Percentiles rank a stretch among this genome's conserved stretches.
These are phyloP conservation scores for Achaetomium macrosporum DNA, from an alignment of 2,329 filamentous ascomycete species.

Conservation along the genomic window DNA sequence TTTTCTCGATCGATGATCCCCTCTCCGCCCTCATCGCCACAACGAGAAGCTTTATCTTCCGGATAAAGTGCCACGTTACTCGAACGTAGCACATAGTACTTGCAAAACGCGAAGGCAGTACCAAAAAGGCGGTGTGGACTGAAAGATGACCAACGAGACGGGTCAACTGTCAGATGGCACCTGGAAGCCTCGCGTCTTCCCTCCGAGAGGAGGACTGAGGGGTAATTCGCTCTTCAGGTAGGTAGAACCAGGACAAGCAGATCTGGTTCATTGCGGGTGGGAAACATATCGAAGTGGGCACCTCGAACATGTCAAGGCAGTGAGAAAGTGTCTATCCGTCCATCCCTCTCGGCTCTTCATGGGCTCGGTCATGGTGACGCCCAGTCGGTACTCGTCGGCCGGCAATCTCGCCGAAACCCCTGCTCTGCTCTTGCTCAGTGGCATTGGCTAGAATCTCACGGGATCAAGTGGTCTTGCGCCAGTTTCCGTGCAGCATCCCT, in stretches of 20 bases:
- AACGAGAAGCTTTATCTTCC: no score
- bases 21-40: not conserved
- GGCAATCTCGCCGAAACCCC: not conserved
- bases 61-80: constrained; percentile 5
- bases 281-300: no score
- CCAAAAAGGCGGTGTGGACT: constrained; percentile 14
- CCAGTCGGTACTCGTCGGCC: constrained; percentile 1
- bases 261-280: no score
- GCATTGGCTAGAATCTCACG: constrained; percentile 14
- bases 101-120: constrained; percentile 5
- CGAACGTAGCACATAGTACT: constrained; percentile 17
- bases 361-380: not conserved
- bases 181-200: no score
- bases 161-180: not conserved
- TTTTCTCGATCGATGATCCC: no score
- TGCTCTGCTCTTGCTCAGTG: not conserved
- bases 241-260: no score
- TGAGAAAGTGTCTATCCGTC: no score
- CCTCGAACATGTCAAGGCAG: not conserved
- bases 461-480: constrained; percentile 15
- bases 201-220: no score
- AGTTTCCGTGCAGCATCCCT: constrained; percentile 11
- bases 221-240: no score
- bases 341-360: not conserved
- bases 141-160: no score